Evolutionary conservation across 2,329 filamentous ascomycete genomes (phyloP), one percentile per base, ranked within the genome.

Genomic region (Talaromyces sp.): DNA sequence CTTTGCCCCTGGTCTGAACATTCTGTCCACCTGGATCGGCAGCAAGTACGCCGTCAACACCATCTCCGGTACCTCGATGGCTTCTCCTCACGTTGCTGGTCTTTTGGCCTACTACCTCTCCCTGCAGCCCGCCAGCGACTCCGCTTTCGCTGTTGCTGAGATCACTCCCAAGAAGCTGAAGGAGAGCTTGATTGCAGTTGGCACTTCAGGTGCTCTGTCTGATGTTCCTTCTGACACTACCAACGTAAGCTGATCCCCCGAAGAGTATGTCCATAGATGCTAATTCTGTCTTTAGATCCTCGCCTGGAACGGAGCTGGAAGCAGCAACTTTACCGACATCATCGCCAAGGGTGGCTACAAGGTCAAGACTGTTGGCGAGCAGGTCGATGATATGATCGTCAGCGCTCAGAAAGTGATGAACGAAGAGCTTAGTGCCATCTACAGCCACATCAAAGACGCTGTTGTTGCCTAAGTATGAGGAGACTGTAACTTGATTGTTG

Each of bases 51-150:
- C 95, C 72, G 86, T 91, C 82, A 99, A 99, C 88, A 97, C 91
- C 81, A 99, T 99, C 82, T 98, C 93, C 49, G 95, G 95, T 77
- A 99, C 95, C 67, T 99, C 95, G 59, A 99, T 99, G 95, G 95
- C 95, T 64, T 98, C 95, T 64, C 95, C 95, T 69, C 95, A 99
- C 79, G 89, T 99, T 75, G 89, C 88, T 74, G 95, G 95, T 85
- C 91, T 99, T 65, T 83, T 98, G 71, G 95, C 95, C 81, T 99
- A 99, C 85, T 90, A 96, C 80, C 88, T 99, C 63, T 99, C 95
- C 66, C 91, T 99, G 60, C 93, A 98, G 81, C 95, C 95, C 55
- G 81, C 89, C 66, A 84, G 85, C 70, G 91, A 96, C 80, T 99
- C 96, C 49, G 92, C 91, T 73, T 99, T 91, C 75, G 89, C 93